Percentiles rank a stretch among this genome's conserved stretches.
These are phyloP conservation scores for Penicillium subrubescens DNA, from an alignment of 495 filamentous ascomycete species.

Conservation along the genomic window DNA sequence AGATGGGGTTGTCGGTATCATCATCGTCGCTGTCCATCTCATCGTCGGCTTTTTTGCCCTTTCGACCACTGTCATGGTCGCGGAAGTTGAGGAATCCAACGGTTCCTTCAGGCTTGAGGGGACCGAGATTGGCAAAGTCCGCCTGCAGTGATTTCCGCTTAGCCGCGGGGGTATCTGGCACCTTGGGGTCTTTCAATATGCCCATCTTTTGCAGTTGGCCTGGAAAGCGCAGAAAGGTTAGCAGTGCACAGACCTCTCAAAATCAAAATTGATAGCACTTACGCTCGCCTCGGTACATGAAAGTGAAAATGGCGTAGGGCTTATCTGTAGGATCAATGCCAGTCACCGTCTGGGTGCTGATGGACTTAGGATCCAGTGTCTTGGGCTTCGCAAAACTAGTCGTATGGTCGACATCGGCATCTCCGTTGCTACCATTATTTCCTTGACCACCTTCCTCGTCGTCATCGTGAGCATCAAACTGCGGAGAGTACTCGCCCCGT, in stretches of 20 bases:
- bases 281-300: slow-evolving; percentile 97
- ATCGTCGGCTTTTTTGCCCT: slow-evolving; percentile 47
- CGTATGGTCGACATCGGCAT: slow-evolving; percentile 88
- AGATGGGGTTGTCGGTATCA: slow-evolving; percentile 55
- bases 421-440: slow-evolving; percentile 42
- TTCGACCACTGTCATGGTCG: slow-evolving; percentile 60
- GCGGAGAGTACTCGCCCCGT: slow-evolving; percentile 94
- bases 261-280: slow-evolving; percentile 40
- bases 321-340: slow-evolving; percentile 96
- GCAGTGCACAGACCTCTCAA: slow-evolving; percentile 12
- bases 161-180: slow-evolving; percentile 55
- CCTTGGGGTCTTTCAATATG: slow-evolving; percentile 66
- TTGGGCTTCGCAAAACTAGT: slow-evolving; percentile 99
- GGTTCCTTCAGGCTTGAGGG: slow-evolving; percentile 77
- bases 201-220: slow-evolving; percentile 95
- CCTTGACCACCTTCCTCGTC: slow-evolving; percentile 66
- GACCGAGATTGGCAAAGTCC: slow-evolving; percentile 82
- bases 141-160: slow-evolving; percentile 78
- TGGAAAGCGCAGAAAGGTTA: slow-evolving; percentile 40
- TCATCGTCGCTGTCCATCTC: slow-evolving; percentile 72
- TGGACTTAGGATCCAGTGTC: slow-evolving; percentile 91
- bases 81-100: slow-evolving; percentile 91
- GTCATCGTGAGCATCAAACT: slow-evolving; percentile 96
- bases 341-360: slow-evolving; percentile 97
- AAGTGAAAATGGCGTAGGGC: slow-evolving; percentile 96